Evolutionary conservation across 2,329 filamentous ascomycete species (phyloP).

Genomic region (Lasiodiplodia gonubiensis): DNA sequence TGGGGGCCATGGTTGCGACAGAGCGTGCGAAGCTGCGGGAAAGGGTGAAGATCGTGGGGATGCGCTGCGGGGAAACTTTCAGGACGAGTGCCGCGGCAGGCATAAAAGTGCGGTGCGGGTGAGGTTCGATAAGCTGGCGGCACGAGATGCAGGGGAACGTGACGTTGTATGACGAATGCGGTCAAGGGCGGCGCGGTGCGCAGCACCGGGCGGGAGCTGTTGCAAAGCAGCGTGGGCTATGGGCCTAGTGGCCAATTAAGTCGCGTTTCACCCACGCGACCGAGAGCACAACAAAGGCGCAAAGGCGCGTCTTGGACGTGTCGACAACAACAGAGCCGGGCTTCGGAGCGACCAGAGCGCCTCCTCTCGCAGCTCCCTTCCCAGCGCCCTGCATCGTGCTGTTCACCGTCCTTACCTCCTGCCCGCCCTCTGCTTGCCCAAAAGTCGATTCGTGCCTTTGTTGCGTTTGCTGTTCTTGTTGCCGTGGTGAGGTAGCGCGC

Average conservation of each 20-base stretch:
- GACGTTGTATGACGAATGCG: conserved; percentile 23
- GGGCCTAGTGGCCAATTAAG: conserved; percentile 18
- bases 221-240: conserved; percentile 7
- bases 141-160: conserved; percentile 24
- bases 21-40: conserved; percentile 30
- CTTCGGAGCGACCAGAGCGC: conserved; percentile 18
- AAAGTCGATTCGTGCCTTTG: conserved; percentile 9
- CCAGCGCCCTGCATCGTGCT: conserved; percentile 24
- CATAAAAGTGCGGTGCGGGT: neutral
- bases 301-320: conserved; percentile 22
- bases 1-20: conserved; percentile 42
- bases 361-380: conserved; percentile 17
- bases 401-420: conserved; percentile 22
- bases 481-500: conserved; percentile 23
- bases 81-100: conserved; percentile 29
- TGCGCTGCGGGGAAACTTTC: conserved; percentile 33
- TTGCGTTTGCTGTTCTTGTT: conserved; percentile 18
- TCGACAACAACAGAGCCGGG: conserved; percentile 24
- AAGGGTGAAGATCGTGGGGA: conserved; percentile 3
- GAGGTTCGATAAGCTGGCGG: conserved; percentile 17
- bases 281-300: conserved; percentile 22
- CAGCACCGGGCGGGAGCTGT: conserved; percentile 11
- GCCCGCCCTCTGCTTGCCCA: conserved; percentile 18
- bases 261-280: conserved; percentile 20
- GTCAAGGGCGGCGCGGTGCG: conserved; percentile 23